Evolutionary conservation across 495 filamentous ascomycete species (phyloP).

Genomic region (Lineolata rhizophorae): DNA sequence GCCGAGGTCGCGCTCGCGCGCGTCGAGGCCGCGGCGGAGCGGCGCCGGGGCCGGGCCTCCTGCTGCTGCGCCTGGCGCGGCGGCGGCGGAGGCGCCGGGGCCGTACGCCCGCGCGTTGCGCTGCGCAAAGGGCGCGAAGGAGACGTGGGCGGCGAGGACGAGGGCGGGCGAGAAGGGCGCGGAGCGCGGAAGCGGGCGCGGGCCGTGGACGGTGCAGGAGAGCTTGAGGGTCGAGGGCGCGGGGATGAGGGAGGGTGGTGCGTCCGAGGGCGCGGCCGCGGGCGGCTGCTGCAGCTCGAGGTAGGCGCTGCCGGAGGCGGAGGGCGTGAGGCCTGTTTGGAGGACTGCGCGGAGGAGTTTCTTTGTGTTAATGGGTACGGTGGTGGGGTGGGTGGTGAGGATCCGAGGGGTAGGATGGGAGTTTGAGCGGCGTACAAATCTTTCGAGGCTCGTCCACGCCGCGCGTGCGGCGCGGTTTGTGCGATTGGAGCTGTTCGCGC

Average conservation of each 20-base stretch:
- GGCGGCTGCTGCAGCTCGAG: conserved; percentile 53
- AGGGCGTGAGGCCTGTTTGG: conserved; percentile 79
- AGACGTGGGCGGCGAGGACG: conserved; percentile 75
- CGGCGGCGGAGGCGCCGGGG: no score
- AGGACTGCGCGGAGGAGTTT: no score
- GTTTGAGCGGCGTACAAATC: conserved; percentile 5
- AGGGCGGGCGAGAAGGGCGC: conserved; percentile 78
- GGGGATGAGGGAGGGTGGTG: conserved; percentile 16
- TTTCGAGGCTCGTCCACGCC: conserved; percentile 10
- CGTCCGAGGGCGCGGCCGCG: conserved; percentile 16
- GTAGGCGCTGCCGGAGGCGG: conserved; percentile 85
- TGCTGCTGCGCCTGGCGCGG: no score
- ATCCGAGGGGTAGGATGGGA: no score
- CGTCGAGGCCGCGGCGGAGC: conserved; percentile 65
- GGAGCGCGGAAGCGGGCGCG: conserved; percentile 70
- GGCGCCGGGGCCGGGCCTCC: conserved; percentile 54
- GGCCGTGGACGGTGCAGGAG: conserved; percentile 79
- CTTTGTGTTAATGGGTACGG: no score
- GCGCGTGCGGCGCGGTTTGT: conserved; percentile 3
- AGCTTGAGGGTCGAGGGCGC: conserved; percentile 56
- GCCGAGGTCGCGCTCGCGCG: conserved; percentile 81
- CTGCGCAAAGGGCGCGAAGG: conserved; percentile 91
- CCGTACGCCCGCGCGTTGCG: no score
- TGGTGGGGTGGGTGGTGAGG: no score
- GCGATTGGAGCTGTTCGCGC: conserved; percentile 5